Base-by-base conservation (phyloP, 1,284 basidiomycete genomes). In the Cutaneotrichosporon sp. region DNA sequence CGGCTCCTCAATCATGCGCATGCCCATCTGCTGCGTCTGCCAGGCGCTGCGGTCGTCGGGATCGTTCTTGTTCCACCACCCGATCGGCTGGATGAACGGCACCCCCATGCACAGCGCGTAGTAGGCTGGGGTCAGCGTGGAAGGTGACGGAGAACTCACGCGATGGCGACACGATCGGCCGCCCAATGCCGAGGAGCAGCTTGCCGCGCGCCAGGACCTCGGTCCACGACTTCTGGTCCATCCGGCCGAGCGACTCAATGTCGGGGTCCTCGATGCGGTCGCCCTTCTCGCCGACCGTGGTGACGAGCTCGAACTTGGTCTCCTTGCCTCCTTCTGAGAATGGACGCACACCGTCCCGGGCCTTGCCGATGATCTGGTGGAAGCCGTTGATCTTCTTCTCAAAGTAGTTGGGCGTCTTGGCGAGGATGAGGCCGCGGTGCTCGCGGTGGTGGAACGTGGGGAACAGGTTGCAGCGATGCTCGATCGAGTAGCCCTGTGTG, bases 81-180 rank as follows among this genome's bases (percentile, higher is more conserved):
- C 14, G 46, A 80, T 66, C 0, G 76, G 75, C 62, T 81, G 81
- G 66, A 82, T 77, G 67, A 82, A 82, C 13, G 80, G 80, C 13
- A 81, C 75, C 8, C 80, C 81, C 27, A 81, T 62, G 52, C 81
- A 82, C 8, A 82, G 67, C 1, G 77, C 80, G 56, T 81, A 79
- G 64, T 79, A 82, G 0, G 80, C 79, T 59, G 69, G 70, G 7
- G 42, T 38, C 22, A 42, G 38, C 38, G 18, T 4, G 16, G n/a
- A n/a, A 18, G 7, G 18, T 6, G n/a, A 7, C 4, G 24, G 3
- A 11, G n/a, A 52, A 56, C 54, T 56, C 25, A 62, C 55, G 65
- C 10, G 65, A 66, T 8, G 65, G 65, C 4, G 59, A 61, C 13
- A 63, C 59, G 24, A 46, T 20, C 2, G 65, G 65, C 14, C 29